Evolutionary conservation across 2,329 filamentous ascomycete genomes (phyloP).

Genomic region (Thermomyces lanuginosus): DNA sequence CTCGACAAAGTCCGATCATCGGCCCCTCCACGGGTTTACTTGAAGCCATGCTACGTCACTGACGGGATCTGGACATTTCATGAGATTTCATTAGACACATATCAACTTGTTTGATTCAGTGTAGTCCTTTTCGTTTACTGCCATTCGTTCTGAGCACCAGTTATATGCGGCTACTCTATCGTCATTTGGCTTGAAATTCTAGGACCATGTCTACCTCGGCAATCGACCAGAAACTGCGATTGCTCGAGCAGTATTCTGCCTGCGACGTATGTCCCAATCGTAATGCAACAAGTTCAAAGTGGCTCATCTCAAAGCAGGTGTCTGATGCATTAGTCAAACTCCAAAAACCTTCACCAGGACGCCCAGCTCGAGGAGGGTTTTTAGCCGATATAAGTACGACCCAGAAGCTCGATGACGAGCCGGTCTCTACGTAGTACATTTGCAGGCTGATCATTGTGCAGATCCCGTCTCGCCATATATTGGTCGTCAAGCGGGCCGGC

Average conservation of each 20-base stretch:
- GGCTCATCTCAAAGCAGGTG: slow-evolving; percentile 31
- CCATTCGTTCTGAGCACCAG: too few species aligned
- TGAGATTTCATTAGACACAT: too few species aligned
- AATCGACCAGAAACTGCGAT: slow-evolving; percentile 5
- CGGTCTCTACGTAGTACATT: neutral
- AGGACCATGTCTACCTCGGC: slow-evolving; percentile 5
- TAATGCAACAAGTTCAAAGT: neutral
- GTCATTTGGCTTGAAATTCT: too few species aligned
- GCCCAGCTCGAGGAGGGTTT: slow-evolving; percentile 47
- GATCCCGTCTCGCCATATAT: slow-evolving; percentile 20
- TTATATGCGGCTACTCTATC: too few species aligned
- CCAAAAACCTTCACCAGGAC: slow-evolving; percentile 37
- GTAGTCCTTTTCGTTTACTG: too few species aligned
- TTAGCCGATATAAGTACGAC: slow-evolving; percentile 46
- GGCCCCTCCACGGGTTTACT: too few species aligned
- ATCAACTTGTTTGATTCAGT: too few species aligned
- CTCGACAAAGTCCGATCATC: too few species aligned
- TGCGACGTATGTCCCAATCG: slow-evolving; percentile 6
- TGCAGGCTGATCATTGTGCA: slow-evolving; percentile 7
- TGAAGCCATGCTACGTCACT: too few species aligned
- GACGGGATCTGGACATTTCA: too few species aligned
- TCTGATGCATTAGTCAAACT: slow-evolving; percentile 59
- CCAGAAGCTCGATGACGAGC: slow-evolving; percentile 1
- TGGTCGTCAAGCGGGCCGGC: slow-evolving; percentile 12
- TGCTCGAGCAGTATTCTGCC: slow-evolving; percentile 4